Base-by-base conservation (phyloP, 2,329 filamentous ascomycete species). In the Fusarium decemcellulare region DNA sequence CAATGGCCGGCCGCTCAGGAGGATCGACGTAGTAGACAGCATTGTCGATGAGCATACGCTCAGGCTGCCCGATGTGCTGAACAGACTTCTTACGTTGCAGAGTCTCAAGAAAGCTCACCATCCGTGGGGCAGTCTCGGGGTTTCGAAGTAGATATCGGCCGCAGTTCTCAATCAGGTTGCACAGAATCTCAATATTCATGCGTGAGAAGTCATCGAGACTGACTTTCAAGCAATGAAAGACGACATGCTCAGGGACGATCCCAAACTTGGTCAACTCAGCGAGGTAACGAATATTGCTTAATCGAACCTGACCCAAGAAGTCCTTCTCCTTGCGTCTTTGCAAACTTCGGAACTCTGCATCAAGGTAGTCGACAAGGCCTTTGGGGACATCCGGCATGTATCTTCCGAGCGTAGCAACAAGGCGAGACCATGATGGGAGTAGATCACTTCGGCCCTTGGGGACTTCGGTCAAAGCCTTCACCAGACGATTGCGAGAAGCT, bases 131-230 rank as follows among this genome's bases (percentile, higher is more conserved):
- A 0, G 97, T 98, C 67, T 98, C 95, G 0, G 94, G 91, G 72
- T 96, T 98, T 52, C 95, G 93, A 62, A 99, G 87, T 23, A 99
- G 85, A 80, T 98, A 99, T 16, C 96, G 90, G 44, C 96, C 96
- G 76, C 97, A 99, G 70, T 98, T 98, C 79, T 99, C 96, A 23
- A 99, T 86, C 30, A 99, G 85, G 76, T 97, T 97, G 76, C 95
- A 97, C 68, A 99, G 95, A 73, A 99, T 98, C 79, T 99, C 97
- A 68, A 99, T 98, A 76, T 99, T 99, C 93, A 98, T 98, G 65
- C 95, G 90, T 3, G 96, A 98, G 77, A 99, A 99, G 76, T 99
- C 96, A 75, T 99, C 96, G 30, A 99, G 83, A 72, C 95, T 97
- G 78, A 99, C 95, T 80, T 98, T 99, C 74, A 99, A 89, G 77